Evolutionary conservation across 2,329 filamentous ascomycete genomes (phyloP), one percentile per base, ranked within the genome.

Genomic region (Aspergillus sp.): DNA sequence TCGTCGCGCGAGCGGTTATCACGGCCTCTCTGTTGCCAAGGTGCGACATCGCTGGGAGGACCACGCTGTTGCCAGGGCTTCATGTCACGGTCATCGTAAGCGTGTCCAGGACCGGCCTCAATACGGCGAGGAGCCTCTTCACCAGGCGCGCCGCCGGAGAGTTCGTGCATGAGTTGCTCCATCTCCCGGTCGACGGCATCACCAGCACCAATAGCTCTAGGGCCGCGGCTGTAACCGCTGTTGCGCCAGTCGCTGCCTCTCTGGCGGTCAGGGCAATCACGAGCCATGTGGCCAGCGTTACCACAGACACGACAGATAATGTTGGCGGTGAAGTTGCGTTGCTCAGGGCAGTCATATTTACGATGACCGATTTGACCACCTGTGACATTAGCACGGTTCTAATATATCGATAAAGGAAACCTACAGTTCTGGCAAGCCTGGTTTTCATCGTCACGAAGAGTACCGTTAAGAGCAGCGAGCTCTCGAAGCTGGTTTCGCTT

Each of bases 251-350:
- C 90, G 41, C 85, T 83, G 61, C 93, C 93, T 65, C 88, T 84
- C 74, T 93, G 88, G 66, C 93, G 81, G 64, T 98, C 93, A 41
- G 91, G 90, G 80, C 93, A 98, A 73, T 98, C 93, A 60, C 91
- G 85, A 58, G 90, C 93, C 90, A 98, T 96, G 62, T 98, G 93
- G 17, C 93, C 93, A 56, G 93, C 90, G 67, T 97, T 96, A 59
- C 93, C 93, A 74, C 93, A 98, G 60, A 96, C 87, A 62, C 91
- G 90, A 74, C 93, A 98, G 66, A 98, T 97, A 68, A 98, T 97
- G 72, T 90, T 97, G 61, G 93, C 90, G n/a, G 93, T 98, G 73
- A 86, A 97, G 74, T 98, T 98, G 67, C 90, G 88, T 70, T 93
- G 88, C 74, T 98, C 89, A 12, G 93, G 93, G 61, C 93, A 98